Percentiles rank a stretch among this genome's conserved stretches.
phyloP scores from a whole-genome alignment of 345 rosid genomes.

The Salix koriyanagi region DNA sequence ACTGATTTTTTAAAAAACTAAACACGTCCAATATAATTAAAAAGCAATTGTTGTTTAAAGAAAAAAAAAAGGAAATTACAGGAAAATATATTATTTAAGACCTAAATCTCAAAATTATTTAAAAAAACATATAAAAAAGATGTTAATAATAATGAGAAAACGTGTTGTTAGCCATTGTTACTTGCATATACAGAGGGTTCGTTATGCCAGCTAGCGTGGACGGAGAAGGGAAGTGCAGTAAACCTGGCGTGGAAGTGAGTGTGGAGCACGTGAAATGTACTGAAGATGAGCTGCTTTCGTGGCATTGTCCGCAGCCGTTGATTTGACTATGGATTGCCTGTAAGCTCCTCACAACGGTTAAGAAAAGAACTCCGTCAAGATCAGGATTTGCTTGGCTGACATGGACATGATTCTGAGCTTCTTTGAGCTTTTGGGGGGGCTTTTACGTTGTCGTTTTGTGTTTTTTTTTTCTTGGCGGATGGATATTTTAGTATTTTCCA shows the following conservation, averaged over 20 bases:
- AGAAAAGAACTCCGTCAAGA: conserved; percentile 73
- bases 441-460: neutral
- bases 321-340: conserved; percentile 91
- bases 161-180: too few species aligned
- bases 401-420: neutral
- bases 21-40: too few species aligned
- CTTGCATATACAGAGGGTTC: conserved; percentile 55
- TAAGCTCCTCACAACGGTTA: conserved; percentile 67
- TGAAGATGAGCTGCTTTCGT: conserved; percentile 95
- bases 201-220: conserved; percentile 86
- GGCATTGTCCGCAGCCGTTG: conserved; percentile 85
- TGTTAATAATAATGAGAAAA: too few species aligned
- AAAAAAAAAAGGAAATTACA: too few species aligned
- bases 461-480: neutral
- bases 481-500: conserved; percentile 21
- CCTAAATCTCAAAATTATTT: too few species aligned
- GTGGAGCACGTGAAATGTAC: conserved; percentile 88
- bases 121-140: too few species aligned
- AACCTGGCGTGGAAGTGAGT: conserved; percentile 77
- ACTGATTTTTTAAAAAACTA: too few species aligned
- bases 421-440: neutral
- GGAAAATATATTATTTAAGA: too few species aligned
- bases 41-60: too few species aligned
- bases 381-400: conserved; percentile 29
- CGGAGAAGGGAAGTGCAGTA: conserved; percentile 83